phyloP scores from a whole-genome alignment of 495 filamentous ascomycete species.

The Aspergillus panamensis region DNA sequence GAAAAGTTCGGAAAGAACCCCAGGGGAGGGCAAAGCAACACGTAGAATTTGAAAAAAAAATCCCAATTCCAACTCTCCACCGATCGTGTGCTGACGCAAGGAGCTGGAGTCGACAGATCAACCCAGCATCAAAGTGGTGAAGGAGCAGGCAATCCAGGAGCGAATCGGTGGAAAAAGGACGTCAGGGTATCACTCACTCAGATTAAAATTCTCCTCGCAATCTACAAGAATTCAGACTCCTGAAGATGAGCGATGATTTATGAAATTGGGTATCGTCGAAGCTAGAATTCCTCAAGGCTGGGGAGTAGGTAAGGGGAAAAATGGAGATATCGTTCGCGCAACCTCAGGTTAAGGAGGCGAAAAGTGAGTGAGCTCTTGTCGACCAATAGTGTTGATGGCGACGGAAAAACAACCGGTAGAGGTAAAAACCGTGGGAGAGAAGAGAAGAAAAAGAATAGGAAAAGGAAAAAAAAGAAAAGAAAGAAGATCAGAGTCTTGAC shows the following conservation, averaged over 20 bases:
- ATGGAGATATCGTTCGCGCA: constrained; percentile 19
- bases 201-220: background rate
- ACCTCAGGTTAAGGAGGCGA: constrained; percentile 21
- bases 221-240: constrained; percentile 2
- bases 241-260: constrained; percentile 1
- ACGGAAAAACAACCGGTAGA: constrained; percentile 3
- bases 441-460: constrained; percentile 8
- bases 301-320: constrained; percentile 18
- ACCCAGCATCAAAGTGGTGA: constrained; percentile 2
- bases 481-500: background rate
- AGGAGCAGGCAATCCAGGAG: constrained; percentile 3
- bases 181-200: constrained; percentile 1
- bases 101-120: constrained; percentile 17
- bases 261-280: constrained; percentile 17
- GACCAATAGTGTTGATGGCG: constrained; percentile 11
- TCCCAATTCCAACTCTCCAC: background rate
- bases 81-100: constrained; percentile 22
- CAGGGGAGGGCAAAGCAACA: constrained; percentile 4
- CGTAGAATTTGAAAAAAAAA: background rate
- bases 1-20: constrained; percentile 9
- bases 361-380: constrained; percentile 20
- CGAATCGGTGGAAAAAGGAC: background rate
- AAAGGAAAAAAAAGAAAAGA: constrained; percentile 14
- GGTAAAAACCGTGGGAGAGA: constrained; percentile 2
- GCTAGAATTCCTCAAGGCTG: constrained; percentile 17